A percentile compares a stretch with the other conserved stretches of the same genome.
Evolutionary conservation across 106 monocot species (phyloP).

Genomic region (Amphibolis antarctica): DNA sequence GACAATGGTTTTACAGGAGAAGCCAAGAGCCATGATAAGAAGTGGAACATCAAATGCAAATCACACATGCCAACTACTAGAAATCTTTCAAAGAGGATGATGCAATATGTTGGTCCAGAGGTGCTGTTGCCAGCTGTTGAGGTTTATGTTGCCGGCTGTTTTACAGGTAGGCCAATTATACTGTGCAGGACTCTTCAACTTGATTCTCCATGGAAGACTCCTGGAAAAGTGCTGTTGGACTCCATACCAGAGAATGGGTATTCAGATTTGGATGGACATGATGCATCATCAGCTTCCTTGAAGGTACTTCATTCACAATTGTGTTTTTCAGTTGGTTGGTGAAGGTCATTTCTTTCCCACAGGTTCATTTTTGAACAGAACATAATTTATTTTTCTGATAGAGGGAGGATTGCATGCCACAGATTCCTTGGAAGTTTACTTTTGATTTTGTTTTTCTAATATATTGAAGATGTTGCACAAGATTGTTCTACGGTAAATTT

Average conservation of each 20-base stretch:
- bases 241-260: constrained; percentile 55
- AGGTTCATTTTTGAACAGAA: too few species aligned
- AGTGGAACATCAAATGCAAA: constrained; percentile 48
- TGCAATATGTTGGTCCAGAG: constrained; percentile 7
- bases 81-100: constrained; percentile 28
- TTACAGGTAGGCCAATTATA: constrained; percentile 45
- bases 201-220: constrained; percentile 31
- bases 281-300: background rate
- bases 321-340: background rate
- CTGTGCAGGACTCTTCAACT: constrained; percentile 57
- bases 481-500: too few species aligned
- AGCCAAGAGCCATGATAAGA: constrained; percentile 21
- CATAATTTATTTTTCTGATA: too few species aligned
- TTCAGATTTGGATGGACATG: constrained; percentile 14
- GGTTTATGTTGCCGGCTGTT: constrained; percentile 50
- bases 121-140: constrained; percentile 25
- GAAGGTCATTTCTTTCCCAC: too few species aligned
- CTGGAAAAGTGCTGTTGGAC: constrained; percentile 30
- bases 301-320: background rate
- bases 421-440: too few species aligned
- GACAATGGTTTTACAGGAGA: constrained; percentile 25
- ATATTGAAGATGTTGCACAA: too few species aligned
- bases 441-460: too few species aligned
- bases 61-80: constrained; percentile 2
- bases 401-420: too few species aligned